Percentiles rank a stretch among this genome's conserved stretches.
phyloP scores from a whole-genome alignment of 345 rosid species.

The Pugionium dolabratum region DNA sequence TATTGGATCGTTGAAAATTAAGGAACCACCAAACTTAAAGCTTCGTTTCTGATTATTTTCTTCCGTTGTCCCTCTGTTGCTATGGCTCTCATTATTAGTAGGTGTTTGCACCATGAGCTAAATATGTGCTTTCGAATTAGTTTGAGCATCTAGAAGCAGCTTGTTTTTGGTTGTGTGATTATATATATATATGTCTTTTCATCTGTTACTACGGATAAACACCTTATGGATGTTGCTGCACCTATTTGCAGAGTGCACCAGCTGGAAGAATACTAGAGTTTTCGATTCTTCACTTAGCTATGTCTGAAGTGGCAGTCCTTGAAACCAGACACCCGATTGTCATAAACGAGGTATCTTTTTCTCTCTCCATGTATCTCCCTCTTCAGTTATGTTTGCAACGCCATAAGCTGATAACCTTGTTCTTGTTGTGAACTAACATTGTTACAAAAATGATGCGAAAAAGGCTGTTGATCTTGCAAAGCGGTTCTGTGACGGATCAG shows the following conservation, averaged over 20 bases:
- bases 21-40: constrained; percentile 5
- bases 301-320: constrained; percentile 85
- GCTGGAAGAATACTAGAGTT: constrained; percentile 88
- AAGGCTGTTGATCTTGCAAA: constrained; percentile 98
- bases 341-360: constrained; percentile 72
- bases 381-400: constrained; percentile 4
- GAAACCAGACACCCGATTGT: constrained; percentile 91
- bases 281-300: constrained; percentile 86
- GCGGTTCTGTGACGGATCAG: constrained; percentile 94
- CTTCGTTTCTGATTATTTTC: constrained; percentile 1
- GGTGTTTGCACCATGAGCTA: constrained; percentile 9
- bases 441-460: constrained; percentile 23
- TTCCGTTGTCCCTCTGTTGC: neutral
- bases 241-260: constrained; percentile 64
- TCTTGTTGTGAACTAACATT: constrained; percentile 24
- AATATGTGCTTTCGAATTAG: constrained; percentile 14
- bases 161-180: constrained; percentile 14
- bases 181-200: neutral
- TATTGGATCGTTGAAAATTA: neutral
- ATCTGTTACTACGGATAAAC: neutral
- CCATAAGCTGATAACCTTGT: neutral
- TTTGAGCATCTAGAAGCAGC: constrained; percentile 15
- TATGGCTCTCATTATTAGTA: constrained; percentile 5
- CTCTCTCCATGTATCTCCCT: neutral
- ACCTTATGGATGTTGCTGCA: constrained; percentile 17